Evolutionary conservation across 1,284 basidiomycete genomes (phyloP).

Genomic region (Chondrostereum purpureum): DNA sequence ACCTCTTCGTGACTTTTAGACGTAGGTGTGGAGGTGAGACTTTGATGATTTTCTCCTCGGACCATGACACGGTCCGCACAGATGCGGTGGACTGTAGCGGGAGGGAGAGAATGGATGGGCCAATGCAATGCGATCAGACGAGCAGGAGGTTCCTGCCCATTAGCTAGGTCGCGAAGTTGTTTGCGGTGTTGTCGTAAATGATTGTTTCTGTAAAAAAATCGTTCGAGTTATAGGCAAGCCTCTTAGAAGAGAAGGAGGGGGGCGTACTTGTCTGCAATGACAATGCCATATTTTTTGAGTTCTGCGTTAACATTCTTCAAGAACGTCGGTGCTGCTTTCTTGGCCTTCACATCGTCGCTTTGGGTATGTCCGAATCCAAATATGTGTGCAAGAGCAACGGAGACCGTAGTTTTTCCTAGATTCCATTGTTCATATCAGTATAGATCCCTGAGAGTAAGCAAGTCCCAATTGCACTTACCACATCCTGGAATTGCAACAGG

Average conservation of each 20-base stretch:
- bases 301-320: constrained; percentile 67
- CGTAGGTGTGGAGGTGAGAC: constrained; percentile 53
- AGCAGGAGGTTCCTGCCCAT: constrained; percentile 41
- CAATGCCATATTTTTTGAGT: constrained; percentile 63
- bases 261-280: constrained; percentile 83
- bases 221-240: neutral
- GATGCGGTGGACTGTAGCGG: constrained; percentile 58
- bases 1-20: constrained; percentile 70
- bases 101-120: constrained; percentile 41
- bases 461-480: constrained; percentile 49
- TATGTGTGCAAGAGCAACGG: constrained; percentile 72
- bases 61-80: constrained; percentile 68
- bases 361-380: constrained; percentile 88
- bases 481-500: constrained; percentile 91
- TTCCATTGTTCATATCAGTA: constrained; percentile 2
- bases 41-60: constrained; percentile 84
- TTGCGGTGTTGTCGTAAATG: constrained; percentile 75
- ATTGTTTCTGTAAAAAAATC: constrained; percentile 63
- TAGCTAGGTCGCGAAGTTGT: constrained; percentile 52
- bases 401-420: constrained; percentile 83
- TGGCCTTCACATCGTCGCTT: constrained; percentile 82
- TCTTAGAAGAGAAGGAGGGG: neutral
- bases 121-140: constrained; percentile 79
- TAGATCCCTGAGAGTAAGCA: neutral
- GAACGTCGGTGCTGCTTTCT: constrained; percentile 76